Evolutionary conservation across 495 filamentous ascomycete genomes (phyloP), one percentile per base, ranked within the genome.

Genomic region (Annulohypoxylon maeteangense): DNA sequence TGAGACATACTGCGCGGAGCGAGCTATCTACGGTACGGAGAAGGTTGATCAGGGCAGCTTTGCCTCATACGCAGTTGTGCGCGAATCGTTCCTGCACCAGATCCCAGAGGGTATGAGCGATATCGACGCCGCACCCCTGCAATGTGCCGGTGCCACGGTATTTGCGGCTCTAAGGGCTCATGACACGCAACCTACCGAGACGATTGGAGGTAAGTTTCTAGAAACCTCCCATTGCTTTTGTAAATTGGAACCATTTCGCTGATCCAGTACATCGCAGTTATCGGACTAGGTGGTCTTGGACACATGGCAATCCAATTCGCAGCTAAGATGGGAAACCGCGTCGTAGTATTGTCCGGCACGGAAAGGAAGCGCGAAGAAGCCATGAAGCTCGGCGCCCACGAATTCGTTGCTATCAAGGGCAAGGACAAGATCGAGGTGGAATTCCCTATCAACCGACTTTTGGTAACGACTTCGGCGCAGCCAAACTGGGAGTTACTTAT

Each of bases 281-380:
- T 88, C 60, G 88, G 87, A 4, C 76, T 90, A 12, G 88, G 88
- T 29, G 88, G 87, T 10, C 80, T 90, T 0, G 88, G 88, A 7
- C 87, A 90, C 75, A 65, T 90, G 54, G 87, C 87, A 4, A 87
- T 90, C 65, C 85, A 88, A 77, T 85, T 87, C 40, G 87, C 87
- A 8, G 70, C 79, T 27, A 86, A 87, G 70, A 85, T 87, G 83
- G 88, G 88, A 7, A 85, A 79, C 67, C 82, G 85, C 18, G 88
- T 89, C 0, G 83, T 89, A 2, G 88, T 87, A 0, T 77, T 89
- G 22, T 87, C 84, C 3, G 78, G 81, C 31, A 81, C 79, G 3
- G 82, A 87, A 47, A 67, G 73, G 32, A 90, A 90, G 81, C 79
- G 81, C 18, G 78, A 82, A 27, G 86, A 89, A 69, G 88, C 88